Evolutionary conservation across 2,329 filamentous ascomycete species (phyloP), one percentile per base, ranked within the genome.

Genomic region (Raffaelea arxii): DNA sequence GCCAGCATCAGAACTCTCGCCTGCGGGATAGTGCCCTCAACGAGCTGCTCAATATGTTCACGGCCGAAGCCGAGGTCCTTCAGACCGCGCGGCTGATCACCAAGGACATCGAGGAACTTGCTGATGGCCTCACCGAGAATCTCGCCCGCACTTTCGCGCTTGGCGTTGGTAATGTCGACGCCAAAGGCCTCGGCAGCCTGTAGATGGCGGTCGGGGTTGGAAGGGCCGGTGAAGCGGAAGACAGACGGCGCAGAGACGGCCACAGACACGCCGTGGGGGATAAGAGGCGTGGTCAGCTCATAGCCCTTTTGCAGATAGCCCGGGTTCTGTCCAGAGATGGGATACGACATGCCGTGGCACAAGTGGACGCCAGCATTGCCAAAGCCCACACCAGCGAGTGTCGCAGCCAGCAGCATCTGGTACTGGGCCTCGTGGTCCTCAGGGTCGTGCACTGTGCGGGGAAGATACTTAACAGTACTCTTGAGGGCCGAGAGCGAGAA

Each of bases 301-400:
- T 98, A 98, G n/a, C 92, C 92, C 0, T 75, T 65, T 61, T 98
- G 92, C 57, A 80, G 82, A 67, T 97, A 97, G 5, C 84, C 83
- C 0, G 86, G 87, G 62, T 98, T 98, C 62, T 96, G 90, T 25
- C 89, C 87, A 1, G 88, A 94, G 59, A 98, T 95, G 18, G 92
- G 92, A 60, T 98, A 98, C 22, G 86, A 94, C 91, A 98, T 97
- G 75, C 75, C 77, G 53, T 80, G 77, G 53, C 77, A 80, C 39
- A 80, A 72, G 67, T 98, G 92, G 3, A 98, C 92, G 43, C 94
- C 92, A 1, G 94, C 94, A 58, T 98, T 98, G 19, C 94, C 92
- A 62, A 98, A 98, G 0, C 92, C 92, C 3, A 98, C 89, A 40
- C 92, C 92, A 0, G 94, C 92, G 2, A 98, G 49, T 3, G 92